Evolutionary conservation across 805 yeast species (phyloP).

Genomic region (Cyberlindnera meyerae): DNA sequence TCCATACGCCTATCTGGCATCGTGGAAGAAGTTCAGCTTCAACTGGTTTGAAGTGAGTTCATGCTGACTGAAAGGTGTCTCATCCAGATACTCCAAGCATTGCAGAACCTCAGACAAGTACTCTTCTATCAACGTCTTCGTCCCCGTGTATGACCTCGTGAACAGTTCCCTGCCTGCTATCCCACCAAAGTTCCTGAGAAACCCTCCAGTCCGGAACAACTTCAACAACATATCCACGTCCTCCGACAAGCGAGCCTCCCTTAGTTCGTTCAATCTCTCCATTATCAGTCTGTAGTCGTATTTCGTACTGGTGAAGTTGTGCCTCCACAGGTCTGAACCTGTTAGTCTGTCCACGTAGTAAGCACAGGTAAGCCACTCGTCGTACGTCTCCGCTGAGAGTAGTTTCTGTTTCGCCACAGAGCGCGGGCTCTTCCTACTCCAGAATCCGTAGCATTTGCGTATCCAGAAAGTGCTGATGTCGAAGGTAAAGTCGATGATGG

Average conservation of each 20-base stretch:
- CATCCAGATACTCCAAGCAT: conserved; percentile 58
- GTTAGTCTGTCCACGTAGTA: conserved; percentile 44
- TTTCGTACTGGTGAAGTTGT: conserved; percentile 72
- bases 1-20: conserved; percentile 82
- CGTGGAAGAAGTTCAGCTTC: conserved; percentile 75
- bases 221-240: conserved; percentile 60
- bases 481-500: conserved; percentile 33
- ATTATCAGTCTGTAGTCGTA: conserved; percentile 83
- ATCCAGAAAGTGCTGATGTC: conserved; percentile 42
- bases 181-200: conserved; percentile 87
- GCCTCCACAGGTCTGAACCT: conserved; percentile 65
- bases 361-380: conserved; percentile 65
- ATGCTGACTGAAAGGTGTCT: conserved; percentile 23
- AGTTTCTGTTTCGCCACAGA: conserved; percentile 45
- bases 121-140: conserved; percentile 83
- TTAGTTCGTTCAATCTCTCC: conserved; percentile 60
- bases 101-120: conserved; percentile 72
- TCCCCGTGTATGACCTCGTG: conserved; percentile 80
- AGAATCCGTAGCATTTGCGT: conserved; percentile 20
- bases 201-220: conserved; percentile 68
- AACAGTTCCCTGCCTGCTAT: conserved; percentile 75
- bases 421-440: conserved; percentile 37
- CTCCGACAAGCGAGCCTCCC: conserved; percentile 49
- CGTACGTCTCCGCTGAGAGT: conserved; percentile 50
- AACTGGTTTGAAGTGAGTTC: conserved; percentile 39